Base-by-base conservation (phyloP, 73 alveolate genomes). In the Paramecium sexaurelia region DNA sequence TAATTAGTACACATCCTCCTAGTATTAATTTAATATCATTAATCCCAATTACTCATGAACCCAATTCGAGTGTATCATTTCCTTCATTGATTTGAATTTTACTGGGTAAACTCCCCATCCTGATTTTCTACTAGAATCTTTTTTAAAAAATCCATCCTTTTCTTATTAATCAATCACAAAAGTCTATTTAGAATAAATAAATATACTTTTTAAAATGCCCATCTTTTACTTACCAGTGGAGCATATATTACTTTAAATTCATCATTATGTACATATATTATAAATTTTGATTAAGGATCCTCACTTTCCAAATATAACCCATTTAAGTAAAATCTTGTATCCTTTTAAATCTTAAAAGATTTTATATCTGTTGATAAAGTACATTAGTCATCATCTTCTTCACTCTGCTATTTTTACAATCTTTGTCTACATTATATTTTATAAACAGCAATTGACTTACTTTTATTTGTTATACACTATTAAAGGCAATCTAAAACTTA, bases 231-330 rank as follows among this genome's bases (percentile, higher is more conserved):
- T 1, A 71, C 43, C 7, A 71, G 5, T 3, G 86, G 86, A 27
- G 86, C 86, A 71, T 71, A 71, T 4, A 71, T 40, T 9, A 71
- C 86, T 35, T 35, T 71, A n/a, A 33, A 71, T 71, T 71, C 61
- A 3, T 40, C 86, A 35, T 37, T 36, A n/a, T 15, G 7, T 20
- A 15, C 35, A 71, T 71, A 71, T 1, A 71, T 37, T 3, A 71
- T 71, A 71, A 35, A 71, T 71, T 71, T 71, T 20, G 86, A 27
- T 71, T 71, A 37, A 35, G 86, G 86, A 71, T 71, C 86, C n/a
- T 71, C 86, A 3, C 86, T 40, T 17, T 71, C 86, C 1, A 71
- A 19, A 10, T 35, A 71, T 29, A 71, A n/a, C 5, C 86, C 86
- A 35, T 36, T 35, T 11, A 71, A 24, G 24, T 66, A 32, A 5